These are phyloP conservation scores for Diaporthe sp. DNA, from an alignment of 2,329 filamentous ascomycete genomes.

Conservation along the genomic window DNA sequence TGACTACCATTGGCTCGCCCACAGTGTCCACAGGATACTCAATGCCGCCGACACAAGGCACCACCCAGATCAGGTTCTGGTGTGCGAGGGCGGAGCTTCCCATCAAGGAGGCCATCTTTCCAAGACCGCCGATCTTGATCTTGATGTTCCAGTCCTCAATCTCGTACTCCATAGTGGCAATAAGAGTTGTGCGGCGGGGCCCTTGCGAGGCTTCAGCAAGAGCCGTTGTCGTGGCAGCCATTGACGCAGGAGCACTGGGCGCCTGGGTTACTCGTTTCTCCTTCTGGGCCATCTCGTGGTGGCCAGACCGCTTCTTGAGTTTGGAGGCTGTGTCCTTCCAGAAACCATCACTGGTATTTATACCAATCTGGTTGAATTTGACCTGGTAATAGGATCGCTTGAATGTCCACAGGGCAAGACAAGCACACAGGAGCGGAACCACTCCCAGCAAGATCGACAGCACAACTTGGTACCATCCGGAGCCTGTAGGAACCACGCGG, in stretches of 20 bases:
- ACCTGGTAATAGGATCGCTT: conserved; percentile 64
- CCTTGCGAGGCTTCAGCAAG: not conserved
- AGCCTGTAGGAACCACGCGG: conserved; percentile 65
- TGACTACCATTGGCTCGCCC: conserved; percentile 72
- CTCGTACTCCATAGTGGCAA: conserved; percentile 69
- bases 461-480: conserved; percentile 62
- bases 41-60: conserved; percentile 72
- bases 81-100: conserved; percentile 71
- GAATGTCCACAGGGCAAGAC: conserved; percentile 65
- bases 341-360: conserved; percentile 49
- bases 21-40: conserved; percentile 71
- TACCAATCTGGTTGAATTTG: conserved; percentile 71
- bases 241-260: conserved; percentile 43
- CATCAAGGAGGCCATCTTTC: conserved; percentile 79
- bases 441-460: conserved; percentile 66
- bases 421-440: conserved; percentile 63
- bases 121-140: conserved; percentile 78
- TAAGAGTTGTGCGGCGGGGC: conserved; percentile 40
- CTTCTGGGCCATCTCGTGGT: conserved; percentile 35
- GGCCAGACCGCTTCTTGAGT: conserved; percentile 27
- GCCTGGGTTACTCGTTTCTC: conserved; percentile 44
- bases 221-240: conserved; percentile 14
- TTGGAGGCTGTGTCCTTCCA: conserved; percentile 41
- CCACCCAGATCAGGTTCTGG: conserved; percentile 75
- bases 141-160: conserved; percentile 79